Conservation (phyloP, 2,329 filamentous ascomycete genomes). For the Penicillium sp. region DNA sequence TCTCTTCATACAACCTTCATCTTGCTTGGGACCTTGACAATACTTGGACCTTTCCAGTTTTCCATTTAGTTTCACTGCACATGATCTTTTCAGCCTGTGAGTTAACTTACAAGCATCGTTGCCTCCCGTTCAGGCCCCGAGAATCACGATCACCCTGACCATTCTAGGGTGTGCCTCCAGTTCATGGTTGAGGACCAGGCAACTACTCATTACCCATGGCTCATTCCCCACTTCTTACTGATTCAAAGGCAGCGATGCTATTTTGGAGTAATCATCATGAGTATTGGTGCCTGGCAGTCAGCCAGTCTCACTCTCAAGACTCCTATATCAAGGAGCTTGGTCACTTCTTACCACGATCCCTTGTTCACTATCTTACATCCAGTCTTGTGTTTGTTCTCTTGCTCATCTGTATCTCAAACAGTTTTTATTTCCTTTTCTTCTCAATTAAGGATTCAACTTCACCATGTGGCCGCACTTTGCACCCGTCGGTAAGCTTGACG, state of each 20-base stretch:
- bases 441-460: too few species aligned
- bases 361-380: neutral
- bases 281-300: neutral
- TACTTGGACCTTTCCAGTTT: neutral
- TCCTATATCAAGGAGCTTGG: neutral
- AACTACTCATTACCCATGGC: neutral
- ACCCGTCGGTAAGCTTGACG: too few species aligned
- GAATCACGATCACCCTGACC: neutral
- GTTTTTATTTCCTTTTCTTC: neutral
- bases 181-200: neutral
- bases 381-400: neutral
- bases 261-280: neutral
- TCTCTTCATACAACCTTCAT: neutral
- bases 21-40: neutral
- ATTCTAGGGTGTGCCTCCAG: neutral
- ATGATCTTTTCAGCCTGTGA: neutral
- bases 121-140: neutral
- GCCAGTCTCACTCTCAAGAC: neutral
- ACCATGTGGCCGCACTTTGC: too few species aligned
- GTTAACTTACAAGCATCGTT: neutral
- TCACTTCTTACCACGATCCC: neutral
- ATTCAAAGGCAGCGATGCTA: neutral
- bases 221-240: neutral
- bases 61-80: neutral
- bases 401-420: neutral